Evolutionary conservation across 2,329 filamentous ascomycete species (phyloP).

Genomic region (Chrysosporium keratinophilum): DNA sequence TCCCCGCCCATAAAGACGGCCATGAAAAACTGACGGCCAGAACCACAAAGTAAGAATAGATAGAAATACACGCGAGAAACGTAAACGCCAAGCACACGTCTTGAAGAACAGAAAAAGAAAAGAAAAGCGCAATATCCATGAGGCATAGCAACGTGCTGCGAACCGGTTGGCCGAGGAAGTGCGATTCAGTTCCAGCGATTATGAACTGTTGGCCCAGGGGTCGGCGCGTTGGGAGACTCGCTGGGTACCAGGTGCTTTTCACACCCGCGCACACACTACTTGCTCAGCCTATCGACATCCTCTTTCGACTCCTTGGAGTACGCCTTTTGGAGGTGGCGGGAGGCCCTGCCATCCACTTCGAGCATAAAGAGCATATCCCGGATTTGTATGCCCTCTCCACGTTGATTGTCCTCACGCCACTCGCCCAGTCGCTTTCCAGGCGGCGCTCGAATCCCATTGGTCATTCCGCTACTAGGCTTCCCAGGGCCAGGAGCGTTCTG

Average conservation of each 20-base stretch:
- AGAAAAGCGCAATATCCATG: background rate
- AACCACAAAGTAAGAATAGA: background rate
- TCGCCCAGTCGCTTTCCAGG: slow-evolving; percentile 55
- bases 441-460: slow-evolving; percentile 22
- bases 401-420: slow-evolving; percentile 64
- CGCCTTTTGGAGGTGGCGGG: slow-evolving; percentile 35
- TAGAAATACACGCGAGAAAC: slow-evolving; percentile 3
- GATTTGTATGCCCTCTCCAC: slow-evolving; percentile 69
- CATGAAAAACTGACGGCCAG: background rate
- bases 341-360: slow-evolving; percentile 58
- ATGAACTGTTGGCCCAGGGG: background rate
- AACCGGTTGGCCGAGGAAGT: slow-evolving; percentile 1
- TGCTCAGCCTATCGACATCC: slow-evolving; percentile 19
- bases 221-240: background rate
- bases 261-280: background rate
- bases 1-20: background rate
- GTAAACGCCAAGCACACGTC: background rate
- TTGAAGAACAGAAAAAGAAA: background rate
- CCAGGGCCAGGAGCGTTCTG: slow-evolving; percentile 9
- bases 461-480: slow-evolving; percentile 23
- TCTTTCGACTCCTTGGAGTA: slow-evolving; percentile 36
- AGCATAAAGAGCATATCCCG: slow-evolving; percentile 71
- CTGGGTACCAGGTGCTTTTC: background rate
- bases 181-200: background rate
- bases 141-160: background rate